Evolutionary conservation across 495 filamentous ascomycete species (phyloP).

Genomic region (Neurospora intermedia): DNA sequence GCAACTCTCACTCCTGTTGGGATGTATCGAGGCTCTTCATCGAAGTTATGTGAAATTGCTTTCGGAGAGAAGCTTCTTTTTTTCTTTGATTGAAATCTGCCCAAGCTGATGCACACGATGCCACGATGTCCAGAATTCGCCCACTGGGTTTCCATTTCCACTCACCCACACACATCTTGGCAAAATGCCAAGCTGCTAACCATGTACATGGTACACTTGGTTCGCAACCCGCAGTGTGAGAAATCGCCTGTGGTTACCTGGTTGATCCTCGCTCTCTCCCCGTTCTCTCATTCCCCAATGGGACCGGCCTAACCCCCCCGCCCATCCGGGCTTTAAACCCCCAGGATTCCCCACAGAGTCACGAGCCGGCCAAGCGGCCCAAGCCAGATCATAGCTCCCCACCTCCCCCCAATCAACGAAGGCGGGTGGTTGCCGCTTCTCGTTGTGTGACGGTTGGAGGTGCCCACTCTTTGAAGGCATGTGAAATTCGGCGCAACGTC

Average conservation of each 20-base stretch:
- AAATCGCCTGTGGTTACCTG: neutral
- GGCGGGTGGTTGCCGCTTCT: neutral
- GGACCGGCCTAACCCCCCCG: neutral
- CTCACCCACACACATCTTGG: neutral
- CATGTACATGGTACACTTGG: neutral
- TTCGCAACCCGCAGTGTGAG: neutral
- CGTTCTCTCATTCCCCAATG: neutral
- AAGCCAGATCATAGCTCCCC: neutral
- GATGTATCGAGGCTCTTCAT: neutral
- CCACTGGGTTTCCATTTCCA: neutral
- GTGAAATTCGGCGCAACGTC: neutral
- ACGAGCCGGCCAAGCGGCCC: slow-evolving; percentile 5
- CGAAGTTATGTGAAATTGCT: neutral
- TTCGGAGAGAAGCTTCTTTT: neutral
- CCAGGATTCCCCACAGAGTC: slow-evolving; percentile 13
- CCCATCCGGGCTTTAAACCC: neutral
- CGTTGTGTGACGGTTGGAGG: neutral
- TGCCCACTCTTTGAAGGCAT: neutral
- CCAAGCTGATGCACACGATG: neutral
- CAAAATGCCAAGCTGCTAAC: neutral
- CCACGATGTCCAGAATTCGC: neutral
- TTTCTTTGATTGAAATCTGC: neutral
- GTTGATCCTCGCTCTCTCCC: neutral
- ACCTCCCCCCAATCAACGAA: neutral
- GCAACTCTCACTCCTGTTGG: neutral